phyloP scores from a whole-genome alignment of 1,284 basidiomycete species.

The Cryptococcus jaspeensis region DNA sequence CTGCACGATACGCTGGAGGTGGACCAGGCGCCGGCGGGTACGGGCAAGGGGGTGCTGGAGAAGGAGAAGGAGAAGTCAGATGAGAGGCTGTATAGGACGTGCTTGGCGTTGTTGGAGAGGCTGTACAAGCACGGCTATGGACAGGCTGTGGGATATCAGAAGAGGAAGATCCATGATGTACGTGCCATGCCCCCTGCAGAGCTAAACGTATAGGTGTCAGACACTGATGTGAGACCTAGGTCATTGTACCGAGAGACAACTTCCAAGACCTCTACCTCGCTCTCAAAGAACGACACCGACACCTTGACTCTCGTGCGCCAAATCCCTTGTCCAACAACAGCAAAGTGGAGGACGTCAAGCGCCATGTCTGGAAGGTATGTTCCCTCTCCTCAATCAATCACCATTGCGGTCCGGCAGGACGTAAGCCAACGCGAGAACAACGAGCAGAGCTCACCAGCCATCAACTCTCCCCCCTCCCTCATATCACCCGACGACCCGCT shows the following conservation, averaged over 20 bases:
- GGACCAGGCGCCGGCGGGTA: conserved; percentile 12
- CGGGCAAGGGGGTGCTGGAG: too few relatives aligned
- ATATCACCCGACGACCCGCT: conserved; percentile 31
- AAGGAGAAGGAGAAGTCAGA: conserved; percentile 6
- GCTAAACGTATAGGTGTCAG: too few relatives aligned
- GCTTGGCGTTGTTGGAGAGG: conserved; percentile 73
- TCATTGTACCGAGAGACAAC: conserved; percentile 67
- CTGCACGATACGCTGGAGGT: neutral
- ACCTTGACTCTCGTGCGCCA: conserved; percentile 79
- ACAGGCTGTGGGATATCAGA: conserved; percentile 72
- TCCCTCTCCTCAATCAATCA: neutral
- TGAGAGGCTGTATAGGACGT: conserved; percentile 71
- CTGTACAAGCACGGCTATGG: conserved; percentile 85
- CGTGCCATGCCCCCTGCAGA: conserved; percentile 13
- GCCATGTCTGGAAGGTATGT: conserved; percentile 52
- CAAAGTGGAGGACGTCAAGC: conserved; percentile 48
- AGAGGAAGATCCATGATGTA: conserved; percentile 79
- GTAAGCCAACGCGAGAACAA: neutral
- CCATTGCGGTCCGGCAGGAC: neutral
- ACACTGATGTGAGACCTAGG: conserved; percentile 27
- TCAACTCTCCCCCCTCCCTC: neutral
- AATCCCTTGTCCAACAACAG: conserved; percentile 69
- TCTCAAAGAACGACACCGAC: conserved; percentile 78
- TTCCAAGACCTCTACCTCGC: conserved; percentile 89
- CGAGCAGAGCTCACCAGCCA: neutral